phyloP scores from a whole-genome alignment of 2,329 filamentous ascomycete species.

The Cordyceps cicadae region DNA sequence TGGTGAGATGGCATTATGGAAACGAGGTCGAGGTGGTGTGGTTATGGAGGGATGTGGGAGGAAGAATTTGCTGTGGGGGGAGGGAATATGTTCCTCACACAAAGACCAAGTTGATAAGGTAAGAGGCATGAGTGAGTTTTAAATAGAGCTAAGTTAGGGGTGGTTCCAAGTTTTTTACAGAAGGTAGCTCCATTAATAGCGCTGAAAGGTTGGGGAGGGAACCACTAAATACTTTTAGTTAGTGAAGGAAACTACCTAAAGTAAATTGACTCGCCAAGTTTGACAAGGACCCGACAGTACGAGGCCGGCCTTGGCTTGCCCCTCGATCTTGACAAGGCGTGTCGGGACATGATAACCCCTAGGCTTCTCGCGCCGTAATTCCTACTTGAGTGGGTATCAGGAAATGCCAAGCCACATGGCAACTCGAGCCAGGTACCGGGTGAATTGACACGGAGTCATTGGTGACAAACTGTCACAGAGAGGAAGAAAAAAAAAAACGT shows the following conservation, averaged over 20 bases:
- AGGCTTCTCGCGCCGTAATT: no score
- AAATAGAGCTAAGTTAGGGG: background rate
- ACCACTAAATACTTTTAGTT: background rate
- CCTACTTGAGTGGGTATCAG: no score
- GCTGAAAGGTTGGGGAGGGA: background rate
- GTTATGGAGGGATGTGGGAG: slow-evolving; percentile 4
- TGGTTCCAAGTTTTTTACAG: background rate
- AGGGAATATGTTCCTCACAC: background rate
- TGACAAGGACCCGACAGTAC: no score
- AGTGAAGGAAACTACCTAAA: no score
- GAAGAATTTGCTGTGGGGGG: background rate
- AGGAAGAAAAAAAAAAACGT: background rate
- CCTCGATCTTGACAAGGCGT: no score
- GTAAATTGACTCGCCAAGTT: no score
- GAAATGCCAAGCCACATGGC: no score
- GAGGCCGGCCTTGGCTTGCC: no score
- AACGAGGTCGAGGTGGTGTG: background rate
- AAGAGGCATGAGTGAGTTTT: no score
- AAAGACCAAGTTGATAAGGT: no score
- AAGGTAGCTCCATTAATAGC: background rate
- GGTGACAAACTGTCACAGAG: background rate
- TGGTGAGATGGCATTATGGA: background rate
- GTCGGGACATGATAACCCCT: no score
- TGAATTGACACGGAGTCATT: background rate
- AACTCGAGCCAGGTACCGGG: no score